phyloP scores from a whole-genome alignment of 768 basidiomycete species.

The Boletus rubroflammeus region DNA sequence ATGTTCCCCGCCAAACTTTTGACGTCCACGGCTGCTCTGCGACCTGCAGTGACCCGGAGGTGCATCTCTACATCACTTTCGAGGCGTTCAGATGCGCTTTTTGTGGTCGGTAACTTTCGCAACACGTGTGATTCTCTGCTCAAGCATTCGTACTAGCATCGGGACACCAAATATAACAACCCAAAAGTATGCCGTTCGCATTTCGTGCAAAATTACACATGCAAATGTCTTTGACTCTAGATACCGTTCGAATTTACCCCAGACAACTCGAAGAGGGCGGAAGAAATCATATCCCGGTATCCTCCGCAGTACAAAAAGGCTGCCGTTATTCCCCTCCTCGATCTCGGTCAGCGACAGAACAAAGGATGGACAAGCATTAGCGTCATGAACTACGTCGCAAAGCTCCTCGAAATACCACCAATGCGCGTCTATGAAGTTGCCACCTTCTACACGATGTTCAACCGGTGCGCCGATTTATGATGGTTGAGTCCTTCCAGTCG shows the following conservation, averaged over 20 bases:
- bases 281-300: slow-evolving; percentile 90
- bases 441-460: slow-evolving; percentile 99
- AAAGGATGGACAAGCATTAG: slow-evolving; percentile 98
- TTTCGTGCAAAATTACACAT: neutral
- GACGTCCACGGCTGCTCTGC: slow-evolving; percentile 11
- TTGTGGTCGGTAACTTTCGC: slow-evolving; percentile 59
- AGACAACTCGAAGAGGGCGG: slow-evolving; percentile 79
- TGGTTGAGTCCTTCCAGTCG: neutral
- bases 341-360: slow-evolving; percentile 96
- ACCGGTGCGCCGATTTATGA: slow-evolving; percentile 57
- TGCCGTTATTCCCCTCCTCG: slow-evolving; percentile 93
- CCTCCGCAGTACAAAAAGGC: slow-evolving; percentile 99
- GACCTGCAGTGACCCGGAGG: slow-evolving; percentile 20
- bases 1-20: slow-evolving; percentile 24
- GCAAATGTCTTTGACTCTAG: slow-evolving; percentile 36
- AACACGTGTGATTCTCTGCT: slow-evolving; percentile 9
- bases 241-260: slow-evolving; percentile 85
- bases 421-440: slow-evolving; percentile 99
- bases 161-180: slow-evolving; percentile 93
- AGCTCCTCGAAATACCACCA: slow-evolving; percentile 87
- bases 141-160: slow-evolving; percentile 58
- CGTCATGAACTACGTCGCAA: slow-evolving; percentile 98
- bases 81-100: slow-evolving; percentile 77
- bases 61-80: slow-evolving; percentile 38
- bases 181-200: slow-evolving; percentile 54